Evolutionary conservation across 2,329 filamentous ascomycete species (phyloP).

Genomic region (Exserohilum turcica): DNA sequence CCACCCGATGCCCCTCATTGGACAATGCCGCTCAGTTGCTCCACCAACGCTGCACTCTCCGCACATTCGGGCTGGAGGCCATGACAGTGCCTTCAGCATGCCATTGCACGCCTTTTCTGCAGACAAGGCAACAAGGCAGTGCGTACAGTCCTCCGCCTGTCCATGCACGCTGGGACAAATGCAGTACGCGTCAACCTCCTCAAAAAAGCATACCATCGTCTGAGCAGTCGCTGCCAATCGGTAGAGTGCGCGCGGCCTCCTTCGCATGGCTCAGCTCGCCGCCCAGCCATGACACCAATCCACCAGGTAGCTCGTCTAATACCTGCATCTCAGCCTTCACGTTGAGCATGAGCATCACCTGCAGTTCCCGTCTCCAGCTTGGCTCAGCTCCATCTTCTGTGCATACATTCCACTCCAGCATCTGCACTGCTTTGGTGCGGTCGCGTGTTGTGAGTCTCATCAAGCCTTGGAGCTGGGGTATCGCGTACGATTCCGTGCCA

Average conservation of each 20-base stretch:
- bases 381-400: conserved; percentile 41
- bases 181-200: background rate
- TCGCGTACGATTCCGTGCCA: conserved; percentile 14
- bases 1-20: conserved; percentile 25
- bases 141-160: background rate
- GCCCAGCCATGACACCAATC: conserved; percentile 40
- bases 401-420: conserved; percentile 55
- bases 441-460: conserved; percentile 62
- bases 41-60: conserved; percentile 14
- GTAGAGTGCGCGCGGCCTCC: background rate
- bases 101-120: background rate
- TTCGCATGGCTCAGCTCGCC: conserved; percentile 22
- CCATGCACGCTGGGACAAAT: background rate
- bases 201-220: conserved; percentile 39
- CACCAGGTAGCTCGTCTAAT: conserved; percentile 55
- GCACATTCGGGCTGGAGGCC: background rate
- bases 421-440: conserved; percentile 60
- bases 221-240: conserved; percentile 11
- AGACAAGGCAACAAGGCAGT: background rate
- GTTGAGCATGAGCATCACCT: conserved; percentile 74
- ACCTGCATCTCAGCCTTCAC: conserved; percentile 79
- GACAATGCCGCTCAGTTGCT: conserved; percentile 23
- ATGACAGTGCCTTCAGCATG: background rate
- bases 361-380: conserved; percentile 63
- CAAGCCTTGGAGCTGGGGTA: conserved; percentile 46